Evolutionary conservation across 208 protist genomes (phyloP), one percentile per base, ranked within the genome.

Genomic region (Angomonas ambiguus): DNA sequence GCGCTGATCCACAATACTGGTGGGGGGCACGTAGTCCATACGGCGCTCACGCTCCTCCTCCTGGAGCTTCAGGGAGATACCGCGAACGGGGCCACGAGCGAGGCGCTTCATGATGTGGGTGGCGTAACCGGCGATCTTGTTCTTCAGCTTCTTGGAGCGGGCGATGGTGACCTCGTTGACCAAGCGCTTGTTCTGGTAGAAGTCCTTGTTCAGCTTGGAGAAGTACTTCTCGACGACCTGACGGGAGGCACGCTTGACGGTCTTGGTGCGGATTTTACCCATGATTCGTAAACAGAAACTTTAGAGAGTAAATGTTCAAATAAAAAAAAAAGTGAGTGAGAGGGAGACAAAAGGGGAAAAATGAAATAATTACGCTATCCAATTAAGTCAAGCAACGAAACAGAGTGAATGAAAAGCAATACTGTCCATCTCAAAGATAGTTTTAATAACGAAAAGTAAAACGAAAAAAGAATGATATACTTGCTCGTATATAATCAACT

Each of bases 11-110:
- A 95, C 86, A 51, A 66, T 71, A 53, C 84, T 94, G 48, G 95
- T 85, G 60, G 97, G 91, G 71, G 99, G 99, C 56, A 99, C 97
- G 86, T 97, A 99, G 92, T 99, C 99, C 90, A 99, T 98, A 77
- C 98, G 90, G 74, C 98, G 89, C 94, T 99, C 99, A 77, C 98
- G 97, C 95, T 99, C 99, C 89, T 99, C 98, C 92, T 99, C 98
- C 91, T 99, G 99, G 10, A 99, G 96, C 90, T 99, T 99, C 77
- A 99, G 98, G 58, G 98, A 99, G 79, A 99, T 99, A 72, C 99
- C 99, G 71, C 97, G 97, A 42, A 99, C 99, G 59, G 98, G 98
- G 58, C 98, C 98, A 62, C 97, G 92, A 55, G 93, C 80, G 48
- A 99, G 98, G 69, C 98, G 87, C 85, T 97, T 98, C 98, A 99